A percentile compares a stretch with the other conserved stretches of the same genome.
Conservation (phyloP, 257 asterid species). For the Solanum ossicruentum region DNA sequence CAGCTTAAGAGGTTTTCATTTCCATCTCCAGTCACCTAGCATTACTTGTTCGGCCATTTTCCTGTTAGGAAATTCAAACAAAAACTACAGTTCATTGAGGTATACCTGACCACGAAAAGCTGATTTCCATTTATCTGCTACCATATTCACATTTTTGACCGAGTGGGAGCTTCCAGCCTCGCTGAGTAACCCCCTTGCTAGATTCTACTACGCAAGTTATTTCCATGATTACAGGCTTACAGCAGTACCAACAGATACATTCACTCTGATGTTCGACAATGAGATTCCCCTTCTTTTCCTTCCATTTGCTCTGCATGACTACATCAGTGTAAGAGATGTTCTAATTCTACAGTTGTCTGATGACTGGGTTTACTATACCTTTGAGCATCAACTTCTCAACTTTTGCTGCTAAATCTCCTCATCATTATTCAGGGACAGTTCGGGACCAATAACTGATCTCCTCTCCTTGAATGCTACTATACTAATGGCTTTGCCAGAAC, state of each 20-base stretch:
- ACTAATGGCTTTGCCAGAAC: not conserved
- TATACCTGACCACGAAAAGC: not conserved
- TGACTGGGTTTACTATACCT: not conserved
- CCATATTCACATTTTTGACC: not conserved
- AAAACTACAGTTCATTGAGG: not conserved
- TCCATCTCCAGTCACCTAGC: not conserved
- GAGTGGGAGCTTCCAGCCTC: not conserved
- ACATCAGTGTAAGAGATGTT: not conserved
- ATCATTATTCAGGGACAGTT: not conserved
- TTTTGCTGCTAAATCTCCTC: not conserved
- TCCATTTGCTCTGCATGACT: not conserved
- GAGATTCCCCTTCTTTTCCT: not conserved
- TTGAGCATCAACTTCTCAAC: not conserved
- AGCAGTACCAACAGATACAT: not conserved
- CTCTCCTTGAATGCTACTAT: not conserved
- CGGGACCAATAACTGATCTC: not conserved
- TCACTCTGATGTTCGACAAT: not conserved
- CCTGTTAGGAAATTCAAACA: not conserved
- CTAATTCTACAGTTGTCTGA: not conserved
- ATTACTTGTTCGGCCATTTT: not conserved
- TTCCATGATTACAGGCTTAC: not conserved
- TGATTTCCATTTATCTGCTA: not conserved
- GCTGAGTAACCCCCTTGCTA: not conserved
- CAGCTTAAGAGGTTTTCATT: not conserved
- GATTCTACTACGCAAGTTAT: not conserved